Evolutionary conservation across 2,329 filamentous ascomycete species (phyloP).

Genomic region (Cyclaneusma minus): DNA sequence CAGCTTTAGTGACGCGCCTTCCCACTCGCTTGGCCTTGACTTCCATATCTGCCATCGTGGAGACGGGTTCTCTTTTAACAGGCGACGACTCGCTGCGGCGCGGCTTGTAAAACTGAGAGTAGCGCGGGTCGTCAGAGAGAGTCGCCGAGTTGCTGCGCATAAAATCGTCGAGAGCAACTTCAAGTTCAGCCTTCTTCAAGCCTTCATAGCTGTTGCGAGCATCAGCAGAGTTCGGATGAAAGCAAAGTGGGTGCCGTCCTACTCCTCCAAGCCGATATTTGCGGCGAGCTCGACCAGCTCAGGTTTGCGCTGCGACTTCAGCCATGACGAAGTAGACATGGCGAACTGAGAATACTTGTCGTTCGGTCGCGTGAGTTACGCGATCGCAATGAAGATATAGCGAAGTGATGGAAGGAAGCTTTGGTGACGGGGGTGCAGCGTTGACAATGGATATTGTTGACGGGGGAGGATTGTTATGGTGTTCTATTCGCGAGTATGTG

Average conservation of each 20-base stretch:
- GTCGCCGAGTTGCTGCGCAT: constrained; percentile 52
- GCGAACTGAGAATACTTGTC: constrained; percentile 21
- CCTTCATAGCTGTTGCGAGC: constrained; percentile 41
- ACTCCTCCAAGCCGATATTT: constrained; percentile 57
- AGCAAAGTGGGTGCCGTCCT: constrained; percentile 23
- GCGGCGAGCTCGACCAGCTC: constrained; percentile 65
- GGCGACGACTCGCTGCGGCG: constrained; percentile 43
- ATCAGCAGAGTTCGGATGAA: constrained; percentile 6
- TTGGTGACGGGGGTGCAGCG: no score
- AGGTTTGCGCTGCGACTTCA: constrained; percentile 68
- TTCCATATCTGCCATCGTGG: constrained; percentile 20
- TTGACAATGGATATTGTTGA: no score
- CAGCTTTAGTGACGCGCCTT: constrained; percentile 26
- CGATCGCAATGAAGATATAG: constrained; percentile 18
- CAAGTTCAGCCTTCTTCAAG: constrained; percentile 67
- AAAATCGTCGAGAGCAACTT: constrained; percentile 56
- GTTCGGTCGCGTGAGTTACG: constrained; percentile 30
- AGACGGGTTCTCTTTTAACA: constrained; percentile 36
- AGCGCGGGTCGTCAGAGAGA: constrained; percentile 45
- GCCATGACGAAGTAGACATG: constrained; percentile 59
- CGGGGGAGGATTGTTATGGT: no score
- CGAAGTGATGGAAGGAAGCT: no score
- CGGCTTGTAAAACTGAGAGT: constrained; percentile 61
- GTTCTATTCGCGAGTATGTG: no score
- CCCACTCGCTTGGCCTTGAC: constrained; percentile 27